phyloP scores from a whole-genome alignment of 2,329 filamentous ascomycete species.

The Sclerotinia subarctica region DNA sequence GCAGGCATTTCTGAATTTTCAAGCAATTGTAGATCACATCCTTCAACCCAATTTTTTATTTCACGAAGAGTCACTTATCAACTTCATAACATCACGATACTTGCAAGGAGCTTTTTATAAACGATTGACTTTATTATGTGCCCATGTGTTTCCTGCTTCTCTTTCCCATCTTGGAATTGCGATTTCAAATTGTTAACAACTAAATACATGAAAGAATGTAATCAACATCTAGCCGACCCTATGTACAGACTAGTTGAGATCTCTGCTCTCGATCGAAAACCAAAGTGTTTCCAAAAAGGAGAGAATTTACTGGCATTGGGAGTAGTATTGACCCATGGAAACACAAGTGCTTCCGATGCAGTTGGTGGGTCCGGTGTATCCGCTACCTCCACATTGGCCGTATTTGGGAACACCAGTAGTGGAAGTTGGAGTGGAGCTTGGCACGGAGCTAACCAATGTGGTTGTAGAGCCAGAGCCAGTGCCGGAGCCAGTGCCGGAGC shows the following conservation, averaged over 20 bases:
- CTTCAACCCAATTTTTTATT: background rate
- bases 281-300: background rate
- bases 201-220: constrained; percentile 19
- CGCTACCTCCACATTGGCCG: constrained; percentile 30
- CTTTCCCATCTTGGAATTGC: background rate
- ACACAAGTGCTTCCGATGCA: constrained; percentile 26
- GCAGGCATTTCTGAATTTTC: background rate
- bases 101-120: background rate
- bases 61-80: background rate
- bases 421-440: background rate
- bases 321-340: constrained; percentile 28
- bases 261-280: background rate
- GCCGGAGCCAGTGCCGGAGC: background rate
- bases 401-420: constrained; percentile 22
- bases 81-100: background rate
- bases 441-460: background rate
- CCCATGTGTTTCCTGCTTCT: constrained; percentile 3
- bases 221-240: constrained; percentile 9
- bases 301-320: constrained; percentile 24
- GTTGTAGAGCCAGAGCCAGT: background rate
- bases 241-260: constrained; percentile 19
- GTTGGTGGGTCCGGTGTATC: constrained; percentile 25
- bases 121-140: constrained; percentile 2
- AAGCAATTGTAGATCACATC: background rate
- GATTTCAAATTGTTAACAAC: background rate